A percentile compares a stretch with the other conserved stretches of the same genome.
phyloP scores from a whole-genome alignment of 2,329 filamentous ascomycete species.

The Graphilbum fragrans region DNA sequence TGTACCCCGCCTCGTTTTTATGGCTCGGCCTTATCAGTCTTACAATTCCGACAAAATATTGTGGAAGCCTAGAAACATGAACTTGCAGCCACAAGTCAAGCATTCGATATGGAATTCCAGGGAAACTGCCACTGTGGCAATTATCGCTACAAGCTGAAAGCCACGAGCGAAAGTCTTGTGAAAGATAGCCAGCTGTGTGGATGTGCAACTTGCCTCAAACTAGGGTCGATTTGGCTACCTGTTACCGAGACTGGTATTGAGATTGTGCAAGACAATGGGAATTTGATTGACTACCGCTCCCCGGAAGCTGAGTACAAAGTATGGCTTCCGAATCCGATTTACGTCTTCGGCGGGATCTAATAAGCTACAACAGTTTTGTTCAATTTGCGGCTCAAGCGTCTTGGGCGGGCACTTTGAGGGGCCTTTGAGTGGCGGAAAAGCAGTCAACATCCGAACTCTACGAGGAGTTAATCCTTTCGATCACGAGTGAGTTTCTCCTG shows the following conservation, averaged over 20 bases:
- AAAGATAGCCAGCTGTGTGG: background rate
- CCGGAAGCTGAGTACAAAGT: background rate
- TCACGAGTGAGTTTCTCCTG: background rate
- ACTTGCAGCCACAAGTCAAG: no score
- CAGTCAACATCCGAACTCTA: constrained; percentile 4
- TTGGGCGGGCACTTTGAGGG: constrained; percentile 1
- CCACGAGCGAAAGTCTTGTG: background rate
- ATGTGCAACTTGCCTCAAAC: constrained; percentile 4
- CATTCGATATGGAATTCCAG: constrained; percentile 2
- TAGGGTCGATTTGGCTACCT: constrained; percentile 2
- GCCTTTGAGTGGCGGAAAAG: background rate
- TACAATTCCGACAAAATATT: no score
- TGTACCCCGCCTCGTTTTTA: no score
- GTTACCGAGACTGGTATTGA: background rate
- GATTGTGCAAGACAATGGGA: background rate
- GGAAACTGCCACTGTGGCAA: constrained; percentile 9
- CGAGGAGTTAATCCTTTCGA: constrained; percentile 3
- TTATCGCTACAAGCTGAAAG: constrained; percentile 6
- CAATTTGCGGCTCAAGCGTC: constrained; percentile 4
- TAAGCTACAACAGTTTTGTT: constrained; percentile 2
- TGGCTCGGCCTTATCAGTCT: no score
- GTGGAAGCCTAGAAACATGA: no score
- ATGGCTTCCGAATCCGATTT: background rate
- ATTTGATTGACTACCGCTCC: background rate
- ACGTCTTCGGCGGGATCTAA: background rate